phyloP scores from a whole-genome alignment of 371 early-diverging fungal genomes.

The Aphelidium insulamus region DNA sequence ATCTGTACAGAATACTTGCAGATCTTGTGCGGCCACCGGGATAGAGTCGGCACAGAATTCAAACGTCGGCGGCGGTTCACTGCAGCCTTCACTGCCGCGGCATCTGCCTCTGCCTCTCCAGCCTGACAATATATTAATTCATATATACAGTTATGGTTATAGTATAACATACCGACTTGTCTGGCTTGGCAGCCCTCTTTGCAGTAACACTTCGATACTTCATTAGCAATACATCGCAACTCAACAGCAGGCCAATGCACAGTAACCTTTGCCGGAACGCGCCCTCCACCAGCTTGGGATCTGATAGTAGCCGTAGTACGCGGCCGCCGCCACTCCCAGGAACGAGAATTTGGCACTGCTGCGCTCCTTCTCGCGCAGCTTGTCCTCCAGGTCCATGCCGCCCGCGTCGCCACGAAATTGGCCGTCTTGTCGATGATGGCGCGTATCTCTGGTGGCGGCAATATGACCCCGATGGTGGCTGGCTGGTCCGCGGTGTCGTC shows the following conservation, averaged over 20 bases:
- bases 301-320: conserved; percentile 79
- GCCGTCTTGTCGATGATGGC: conserved; percentile 71
- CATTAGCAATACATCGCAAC: background rate
- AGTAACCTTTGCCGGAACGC: background rate
- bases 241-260: background rate
- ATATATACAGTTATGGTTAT: background rate
- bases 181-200: background rate
- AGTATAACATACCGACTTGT: conserved; percentile 3
- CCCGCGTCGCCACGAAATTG: conserved; percentile 53
- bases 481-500: too few species aligned
- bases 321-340: too few species aligned
- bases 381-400: conserved; percentile 60
- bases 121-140: conserved; percentile 2
- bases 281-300: conserved; percentile 34
- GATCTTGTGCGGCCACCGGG: conserved; percentile 68
- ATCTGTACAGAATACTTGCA: conserved; percentile 21
- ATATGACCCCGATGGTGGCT: conserved; percentile 3
- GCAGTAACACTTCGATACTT: background rate
- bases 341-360: conserved; percentile 77
- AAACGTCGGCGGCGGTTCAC: conserved; percentile 48
- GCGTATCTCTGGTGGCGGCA: conserved; percentile 17
- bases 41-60: conserved; percentile 57
- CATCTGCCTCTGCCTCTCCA: conserved; percentile 10
- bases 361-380: conserved; percentile 62
- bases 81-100: too few species aligned